phyloP scores from a whole-genome alignment of 2,329 filamentous ascomycete genomes.

The Furcasterigmium sp. region DNA sequence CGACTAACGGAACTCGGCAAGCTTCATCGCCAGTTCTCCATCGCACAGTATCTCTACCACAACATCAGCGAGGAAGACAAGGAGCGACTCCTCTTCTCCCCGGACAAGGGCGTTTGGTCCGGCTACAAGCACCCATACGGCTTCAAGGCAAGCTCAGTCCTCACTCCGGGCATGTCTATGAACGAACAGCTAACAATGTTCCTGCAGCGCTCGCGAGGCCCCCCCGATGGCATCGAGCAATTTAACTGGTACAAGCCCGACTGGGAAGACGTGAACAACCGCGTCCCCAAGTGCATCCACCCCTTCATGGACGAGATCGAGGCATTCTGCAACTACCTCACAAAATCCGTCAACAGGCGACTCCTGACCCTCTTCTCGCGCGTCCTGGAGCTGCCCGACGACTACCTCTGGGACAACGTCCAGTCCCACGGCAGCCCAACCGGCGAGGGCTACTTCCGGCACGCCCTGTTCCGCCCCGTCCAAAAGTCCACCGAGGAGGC shows the following conservation, averaged over 20 bases:
- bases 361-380: slow-evolving; percentile 29
- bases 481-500: slow-evolving; percentile 26
- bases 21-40: slow-evolving; percentile 43
- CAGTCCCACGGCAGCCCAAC: slow-evolving; percentile 22
- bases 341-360: slow-evolving; percentile 22
- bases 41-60: slow-evolving; percentile 43
- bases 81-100: slow-evolving; percentile 38
- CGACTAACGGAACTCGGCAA: slow-evolving; percentile 14
- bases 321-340: slow-evolving; percentile 28
- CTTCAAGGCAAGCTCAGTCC: slow-evolving; percentile 26
- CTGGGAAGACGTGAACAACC: slow-evolving; percentile 32
- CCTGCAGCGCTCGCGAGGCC: slow-evolving; percentile 31
- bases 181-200: not conserved
- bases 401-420: slow-evolving; percentile 49
- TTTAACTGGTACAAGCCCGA: slow-evolving; percentile 48
- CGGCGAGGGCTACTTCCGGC: slow-evolving; percentile 35
- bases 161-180: not conserved
- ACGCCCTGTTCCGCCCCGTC: slow-evolving; percentile 34
- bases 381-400: slow-evolving; percentile 47
- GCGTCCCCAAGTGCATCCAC: slow-evolving; percentile 36
- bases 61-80: slow-evolving; percentile 46
- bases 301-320: slow-evolving; percentile 42
- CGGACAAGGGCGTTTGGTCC: slow-evolving; percentile 41
- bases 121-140: slow-evolving; percentile 44
- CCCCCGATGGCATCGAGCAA: slow-evolving; percentile 45